A percentile compares a stretch with the other conserved stretches of the same genome.
phyloP scores from a whole-genome alignment of 495 filamentous ascomycete genomes.

The Thozetella sp. region DNA sequence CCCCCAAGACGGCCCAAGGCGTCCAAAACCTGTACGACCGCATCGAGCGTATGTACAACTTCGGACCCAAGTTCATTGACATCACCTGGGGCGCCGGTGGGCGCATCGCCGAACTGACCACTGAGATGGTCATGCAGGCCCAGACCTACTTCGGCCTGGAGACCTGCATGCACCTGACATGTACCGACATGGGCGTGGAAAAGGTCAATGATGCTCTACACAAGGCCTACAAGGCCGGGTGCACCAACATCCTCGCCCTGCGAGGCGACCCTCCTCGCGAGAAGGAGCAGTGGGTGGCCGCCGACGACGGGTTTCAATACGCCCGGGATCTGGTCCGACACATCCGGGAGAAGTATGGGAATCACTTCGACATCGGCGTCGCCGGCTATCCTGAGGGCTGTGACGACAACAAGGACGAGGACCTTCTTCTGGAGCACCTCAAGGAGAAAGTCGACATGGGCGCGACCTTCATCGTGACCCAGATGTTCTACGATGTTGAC shows the following conservation, averaged over 20 bases:
- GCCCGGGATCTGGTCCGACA: slow-evolving; percentile 93
- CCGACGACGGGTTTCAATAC: slow-evolving; percentile 85
- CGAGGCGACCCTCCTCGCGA: slow-evolving; percentile 95
- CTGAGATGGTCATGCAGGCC: slow-evolving; percentile 96
- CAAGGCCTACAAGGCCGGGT: slow-evolving; percentile 91
- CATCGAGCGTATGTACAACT: slow-evolving; percentile 97
- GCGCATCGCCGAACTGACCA: slow-evolving; percentile 84
- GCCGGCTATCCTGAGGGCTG: slow-evolving; percentile 97
- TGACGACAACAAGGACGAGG: slow-evolving; percentile 87
- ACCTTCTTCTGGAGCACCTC: slow-evolving; percentile 84
- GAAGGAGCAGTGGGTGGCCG: slow-evolving; percentile 88
- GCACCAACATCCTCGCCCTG: slow-evolving; percentile 95
- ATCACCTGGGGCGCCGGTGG: slow-evolving; percentile 99
- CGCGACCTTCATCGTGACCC: slow-evolving; percentile 90
- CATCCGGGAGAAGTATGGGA: slow-evolving; percentile 84
- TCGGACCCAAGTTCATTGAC: slow-evolving; percentile 95
- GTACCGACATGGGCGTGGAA: slow-evolving; percentile 93
- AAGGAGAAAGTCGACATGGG: slow-evolving; percentile 98
- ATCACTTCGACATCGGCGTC: slow-evolving; percentile 97
- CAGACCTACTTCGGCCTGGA: slow-evolving; percentile 97
- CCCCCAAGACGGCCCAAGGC: slow-evolving; percentile 98
- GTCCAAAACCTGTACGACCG: slow-evolving; percentile 99
- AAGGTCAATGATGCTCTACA: slow-evolving; percentile 88
- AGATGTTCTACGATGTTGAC: slow-evolving; percentile 99
- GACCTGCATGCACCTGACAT: slow-evolving; percentile 99